Base-by-base conservation (phyloP, 1,284 basidiomycete genomes). In the Rhodofomes roseus region DNA sequence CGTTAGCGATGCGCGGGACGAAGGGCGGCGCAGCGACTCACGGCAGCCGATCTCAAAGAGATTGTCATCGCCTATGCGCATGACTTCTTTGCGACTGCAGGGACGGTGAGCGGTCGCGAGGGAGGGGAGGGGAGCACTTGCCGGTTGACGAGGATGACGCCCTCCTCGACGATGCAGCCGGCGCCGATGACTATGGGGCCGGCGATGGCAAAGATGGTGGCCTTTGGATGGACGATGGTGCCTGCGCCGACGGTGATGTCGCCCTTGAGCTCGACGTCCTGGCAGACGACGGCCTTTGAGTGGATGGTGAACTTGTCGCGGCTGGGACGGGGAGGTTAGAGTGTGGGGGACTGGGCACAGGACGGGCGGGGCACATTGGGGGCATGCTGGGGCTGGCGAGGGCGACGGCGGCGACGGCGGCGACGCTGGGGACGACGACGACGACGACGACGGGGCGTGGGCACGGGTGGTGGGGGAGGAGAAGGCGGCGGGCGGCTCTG, bases 161-260 rank as follows among this genome's bases (percentile, higher is more conserved):
- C 83, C 73, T 98, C 96, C 70, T 98, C 96, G 56, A 99, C 85
- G 66, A 98, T 93, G 71, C 93, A 96, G 57, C 90, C 85, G 25
- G 85, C 79, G 8, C 95, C 96, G 52, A 98, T 89, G 50, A 92
- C 79, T 63, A 98, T 94, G 2, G 93, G 89, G 0, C 92, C 95
- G 5, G 86, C 87, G 46, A 93, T 85, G 7, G 94, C 95, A 62
- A 95, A 89, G 63, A 98, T 90, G 31, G 90, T 92, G 0, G 92
- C 93, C 70, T 93, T 93, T 0, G 96, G 96, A 66, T 98, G 96
- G n/a, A 99, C 85, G 54, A 98, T 88, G 1, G 90, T 91, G 2
- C 91, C 90, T 72, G 89, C 80, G 22, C 92, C 93, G 62, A 97
- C 87, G n/a, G 90, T 94, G 57, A 96, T 90, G 66, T 93, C 89